Percentiles rank a stretch among this genome's conserved stretches.
Evolutionary conservation across 2,329 filamentous ascomycete species (phyloP).

Genomic region (Samsoniella hepiali): DNA sequence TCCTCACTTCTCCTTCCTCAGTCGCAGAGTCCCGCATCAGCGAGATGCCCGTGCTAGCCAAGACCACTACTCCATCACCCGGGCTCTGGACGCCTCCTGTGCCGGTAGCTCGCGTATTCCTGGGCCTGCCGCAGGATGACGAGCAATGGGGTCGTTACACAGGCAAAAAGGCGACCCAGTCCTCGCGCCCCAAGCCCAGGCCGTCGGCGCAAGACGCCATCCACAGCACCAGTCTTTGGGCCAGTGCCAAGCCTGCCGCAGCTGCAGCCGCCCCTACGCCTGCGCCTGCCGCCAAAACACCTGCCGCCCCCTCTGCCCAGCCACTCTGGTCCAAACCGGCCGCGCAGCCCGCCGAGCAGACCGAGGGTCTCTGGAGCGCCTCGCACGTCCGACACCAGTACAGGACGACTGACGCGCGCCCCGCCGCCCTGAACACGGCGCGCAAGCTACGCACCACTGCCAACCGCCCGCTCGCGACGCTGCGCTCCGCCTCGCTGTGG

Average conservation of each 20-base stretch:
- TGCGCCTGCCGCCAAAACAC: slow-evolving; percentile 9
- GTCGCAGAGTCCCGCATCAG: slow-evolving; percentile 17
- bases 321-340: slow-evolving; percentile 14
- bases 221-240: slow-evolving; percentile 11
- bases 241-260: not conserved
- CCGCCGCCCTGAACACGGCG: slow-evolving; percentile 33
- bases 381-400: slow-evolving; percentile 26
- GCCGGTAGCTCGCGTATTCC: not conserved
- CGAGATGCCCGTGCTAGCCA: slow-evolving; percentile 15
- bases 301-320: not conserved
- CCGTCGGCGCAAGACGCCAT: slow-evolving; percentile 5
- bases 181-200: slow-evolving; percentile 7
- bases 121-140: not conserved
- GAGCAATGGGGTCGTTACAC: slow-evolving; percentile 5
- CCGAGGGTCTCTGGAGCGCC: slow-evolving; percentile 24
- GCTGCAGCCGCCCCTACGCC: slow-evolving; percentile 19
- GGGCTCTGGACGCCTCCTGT: slow-evolving; percentile 10
- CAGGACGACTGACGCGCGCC: slow-evolving; percentile 32
- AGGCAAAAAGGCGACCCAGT: not conserved
- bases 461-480: slow-evolving; percentile 27
- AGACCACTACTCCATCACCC: slow-evolving; percentile 18
- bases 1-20: slow-evolving; percentile 19
- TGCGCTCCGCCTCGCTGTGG: slow-evolving; percentile 37
- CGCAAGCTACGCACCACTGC: slow-evolving; percentile 33
- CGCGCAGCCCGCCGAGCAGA: slow-evolving; percentile 8